These are phyloP conservation scores for Kodamaea sagamina DNA, from an alignment of 805 yeast genomes.

Conservation along the genomic window DNA sequence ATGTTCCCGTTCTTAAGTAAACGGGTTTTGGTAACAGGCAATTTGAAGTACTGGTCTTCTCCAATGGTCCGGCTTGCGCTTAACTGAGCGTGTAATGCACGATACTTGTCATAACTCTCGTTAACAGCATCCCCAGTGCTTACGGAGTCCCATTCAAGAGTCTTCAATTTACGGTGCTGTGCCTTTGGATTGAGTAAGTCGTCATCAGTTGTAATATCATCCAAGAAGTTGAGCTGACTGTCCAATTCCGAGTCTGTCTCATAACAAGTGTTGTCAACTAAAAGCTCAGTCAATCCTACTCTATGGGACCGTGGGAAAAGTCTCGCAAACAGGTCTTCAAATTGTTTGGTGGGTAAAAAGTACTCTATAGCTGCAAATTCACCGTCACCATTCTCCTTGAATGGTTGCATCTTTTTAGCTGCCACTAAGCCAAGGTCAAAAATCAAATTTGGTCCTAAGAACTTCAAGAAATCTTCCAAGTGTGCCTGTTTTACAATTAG, in stretches of 20 bases:
- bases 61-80: slow-evolving; percentile 12
- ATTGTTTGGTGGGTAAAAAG: slow-evolving; percentile 16
- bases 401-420: slow-evolving; percentile 10
- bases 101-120: slow-evolving; percentile 25
- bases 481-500: slow-evolving; percentile 30
- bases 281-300: slow-evolving; percentile 37
- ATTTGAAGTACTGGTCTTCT: slow-evolving; percentile 25
- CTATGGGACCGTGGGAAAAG: slow-evolving; percentile 36
- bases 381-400: slow-evolving; percentile 2
- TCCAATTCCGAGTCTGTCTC: slow-evolving; percentile 25
- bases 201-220: slow-evolving; percentile 38
- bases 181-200: slow-evolving; percentile 25
- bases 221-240: slow-evolving; percentile 38
- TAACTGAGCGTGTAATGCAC: slow-evolving; percentile 18
- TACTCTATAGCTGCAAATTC: not conserved
- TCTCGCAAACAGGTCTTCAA: slow-evolving; percentile 23
- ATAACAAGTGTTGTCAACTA: slow-evolving; percentile 22
- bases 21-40: slow-evolving; percentile 29
- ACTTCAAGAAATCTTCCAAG: slow-evolving; percentile 37
- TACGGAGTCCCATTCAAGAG: slow-evolving; percentile 41
- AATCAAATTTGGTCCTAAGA: slow-evolving; percentile 44
- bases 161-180: slow-evolving; percentile 23
- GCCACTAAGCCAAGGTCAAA: slow-evolving; percentile 34
- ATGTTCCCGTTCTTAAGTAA: slow-evolving; percentile 41
- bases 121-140: slow-evolving; percentile 19